Percentiles rank a stretch among this genome's conserved stretches.
These are phyloP conservation scores for Pterula multifida DNA, from an alignment of 1,284 basidiomycete species.

Conservation along the genomic window DNA sequence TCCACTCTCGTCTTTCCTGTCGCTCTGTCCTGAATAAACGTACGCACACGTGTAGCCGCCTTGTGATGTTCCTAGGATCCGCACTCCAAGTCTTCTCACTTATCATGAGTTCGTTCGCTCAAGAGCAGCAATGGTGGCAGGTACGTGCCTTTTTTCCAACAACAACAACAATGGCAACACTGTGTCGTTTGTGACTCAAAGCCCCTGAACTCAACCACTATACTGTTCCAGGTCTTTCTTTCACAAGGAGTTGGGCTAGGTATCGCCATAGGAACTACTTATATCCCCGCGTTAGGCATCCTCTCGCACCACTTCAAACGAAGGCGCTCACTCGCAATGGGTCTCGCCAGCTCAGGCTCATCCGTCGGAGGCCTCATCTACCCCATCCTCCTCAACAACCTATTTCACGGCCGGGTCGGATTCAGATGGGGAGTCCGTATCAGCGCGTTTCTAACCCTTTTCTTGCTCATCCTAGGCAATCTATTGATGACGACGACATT, in stretches of 20 bases:
- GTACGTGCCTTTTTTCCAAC: too few relatives aligned
- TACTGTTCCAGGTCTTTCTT: too few relatives aligned
- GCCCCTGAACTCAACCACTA: neutral
- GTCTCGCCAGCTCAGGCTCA: too few relatives aligned
- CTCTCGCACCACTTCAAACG: too few relatives aligned
- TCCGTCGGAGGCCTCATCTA: too few relatives aligned
- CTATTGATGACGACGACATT: conserved; percentile 12
- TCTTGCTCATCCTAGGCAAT: conserved; percentile 9
- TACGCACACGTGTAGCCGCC: neutral
- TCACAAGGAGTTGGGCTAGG: too few relatives aligned
- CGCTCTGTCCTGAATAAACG: neutral
- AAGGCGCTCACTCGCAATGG: too few relatives aligned
- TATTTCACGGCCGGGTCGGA: conserved; percentile 12
- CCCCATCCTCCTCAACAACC: too few relatives aligned
- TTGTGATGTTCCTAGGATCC: neutral
- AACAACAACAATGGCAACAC: too few relatives aligned
- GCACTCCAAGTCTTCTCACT: neutral
- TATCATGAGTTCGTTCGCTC: neutral
- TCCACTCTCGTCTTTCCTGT: neutral
- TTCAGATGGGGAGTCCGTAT: conserved; percentile 16
- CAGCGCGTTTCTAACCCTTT: conserved; percentile 5
- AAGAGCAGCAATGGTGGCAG: neutral
- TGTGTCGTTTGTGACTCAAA: neutral
- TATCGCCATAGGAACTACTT: too few relatives aligned
- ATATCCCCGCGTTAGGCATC: too few relatives aligned